Base-by-base conservation (phyloP, 768 basidiomycete genomes). In the Kwoniella sp. region DNA sequence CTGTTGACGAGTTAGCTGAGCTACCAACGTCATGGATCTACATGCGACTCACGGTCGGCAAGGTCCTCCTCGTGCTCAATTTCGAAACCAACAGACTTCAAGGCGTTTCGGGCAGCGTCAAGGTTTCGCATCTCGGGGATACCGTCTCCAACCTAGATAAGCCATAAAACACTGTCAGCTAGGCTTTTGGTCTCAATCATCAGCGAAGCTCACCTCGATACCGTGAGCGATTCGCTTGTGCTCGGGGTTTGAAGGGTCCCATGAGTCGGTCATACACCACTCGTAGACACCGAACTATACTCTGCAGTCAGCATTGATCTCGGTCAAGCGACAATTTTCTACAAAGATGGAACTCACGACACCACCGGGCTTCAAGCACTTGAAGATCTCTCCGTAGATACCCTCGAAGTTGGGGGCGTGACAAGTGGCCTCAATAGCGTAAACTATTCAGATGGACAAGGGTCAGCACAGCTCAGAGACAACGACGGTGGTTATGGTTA, bases 361-460 rank as follows among this genome's bases (percentile, higher is more conserved):
- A 67, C 95, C 95, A 82, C 94, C 95, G 0, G 95, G 95, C 83
- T 97, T 98, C 72, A 98, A 84, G 27, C 96, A 90, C 82, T 89
- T 91, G 79, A 86, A 85, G 77, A 97, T 96, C 81, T 98, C 87
- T 50, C 89, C 86, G 75, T 98, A 99, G 21, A 98, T 90, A 57
- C 93, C 93, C 77, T 96, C 94, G 85, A 90, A 97, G 25, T 88
- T 87, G 1, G 96, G 96, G 0, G 96, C 93, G 76, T 99, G 96
- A 36, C 90, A 89, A 26, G 96, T 99, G 0, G 96, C 95, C 83
- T 99, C 96, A 68, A 99, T 97, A 51, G 94, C 93, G 76, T 96
- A 95, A 30, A 93, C 92, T 91, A 58, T 15, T n/a, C 26, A 44
- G 40, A 15, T 6, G 33, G 33, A 6, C 13, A 44, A 10, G 8